Base-by-base conservation (phyloP, 2,329 filamentous ascomycete genomes). In the Fusarium paranaense region DNA sequence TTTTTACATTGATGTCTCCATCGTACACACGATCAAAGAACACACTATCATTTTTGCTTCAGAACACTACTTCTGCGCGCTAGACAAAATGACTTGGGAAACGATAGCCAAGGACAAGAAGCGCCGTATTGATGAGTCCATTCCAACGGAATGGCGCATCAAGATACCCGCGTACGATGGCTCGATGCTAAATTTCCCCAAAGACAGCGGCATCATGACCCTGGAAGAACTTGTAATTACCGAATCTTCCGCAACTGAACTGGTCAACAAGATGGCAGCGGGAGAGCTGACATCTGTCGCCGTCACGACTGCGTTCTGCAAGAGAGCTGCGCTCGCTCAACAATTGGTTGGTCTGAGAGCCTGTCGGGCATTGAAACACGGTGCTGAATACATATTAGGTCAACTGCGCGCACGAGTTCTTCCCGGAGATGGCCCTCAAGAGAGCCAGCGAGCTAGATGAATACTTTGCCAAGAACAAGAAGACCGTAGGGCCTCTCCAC, bases 401-500 rank as follows among this genome's bases (percentile, higher is more conserved):
- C n/a, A 82, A 82, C 50, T 88, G 86, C 62, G 74, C 88, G 7
- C 84, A 83, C 1, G 88, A 90, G 59, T 84, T 87, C 8, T 83
- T 89, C 33, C 87, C 87, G 66, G 80, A 84, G 6, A 66, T 81
- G 6, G 88, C 88, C 3, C 60, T 90, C 2, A 68, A 81, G 20
- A 82, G 83, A 33, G 88, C 88, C 0, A 78, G 81, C n/a, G 75
- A 83, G 25, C 83, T 90, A 0, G 89, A 90, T 64, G 78, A 81
- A 0, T 82, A 88, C 69, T 84, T 83, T 33, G 79, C 79, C 11
- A 71, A 82, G 20, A 80, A 86, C 27, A 83, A 82, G 1, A 81
- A 79, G 57, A 82, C 86, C 1, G 77, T 88, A 3, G 91, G 90
- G 0, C 90, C 90, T 1, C 83, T 93, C 0, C 90, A 92, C 76